phyloP scores from a whole-genome alignment of 495 filamentous ascomycete genomes.

The Penicillium chermesinum region DNA sequence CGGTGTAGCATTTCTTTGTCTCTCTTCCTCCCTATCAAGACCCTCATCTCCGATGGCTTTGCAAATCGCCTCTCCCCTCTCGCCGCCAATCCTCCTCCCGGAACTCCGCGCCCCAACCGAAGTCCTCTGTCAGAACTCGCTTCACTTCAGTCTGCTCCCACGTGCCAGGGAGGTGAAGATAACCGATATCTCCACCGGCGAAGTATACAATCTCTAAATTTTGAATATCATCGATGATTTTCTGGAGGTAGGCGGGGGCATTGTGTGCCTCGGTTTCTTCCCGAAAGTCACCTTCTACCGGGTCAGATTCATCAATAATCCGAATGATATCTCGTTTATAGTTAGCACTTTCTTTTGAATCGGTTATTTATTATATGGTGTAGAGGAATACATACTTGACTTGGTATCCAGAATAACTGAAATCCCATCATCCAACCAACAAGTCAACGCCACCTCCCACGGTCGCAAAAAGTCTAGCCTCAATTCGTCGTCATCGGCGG shows the following conservation, averaged over 20 bases:
- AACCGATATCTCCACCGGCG: not conserved
- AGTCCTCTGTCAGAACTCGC: not conserved
- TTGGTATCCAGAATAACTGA: slow-evolving; percentile 3
- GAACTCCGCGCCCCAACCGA: slow-evolving; percentile 3
- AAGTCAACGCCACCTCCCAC: slow-evolving; percentile 3
- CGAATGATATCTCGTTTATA: slow-evolving; percentile 1
- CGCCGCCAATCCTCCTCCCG: slow-evolving; percentile 3
- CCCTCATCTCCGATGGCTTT: not conserved
- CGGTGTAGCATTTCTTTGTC: not conserved
- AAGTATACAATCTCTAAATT: not conserved
- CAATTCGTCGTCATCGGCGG: not conserved
- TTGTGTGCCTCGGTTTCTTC: not conserved
- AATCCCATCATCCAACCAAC: slow-evolving; percentile 2
- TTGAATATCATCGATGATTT: not conserved
- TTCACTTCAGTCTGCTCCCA: slow-evolving; percentile 3
- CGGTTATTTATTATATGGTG: not conserved
- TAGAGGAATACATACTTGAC: not conserved
- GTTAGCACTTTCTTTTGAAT: too few relatives aligned
- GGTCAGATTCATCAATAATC: slow-evolving; percentile 1
- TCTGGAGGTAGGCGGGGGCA: slow-evolving; percentile 2
- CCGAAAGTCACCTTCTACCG: slow-evolving; percentile 1
- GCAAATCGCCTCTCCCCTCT: slow-evolving; percentile 2
- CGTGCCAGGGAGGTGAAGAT: not conserved
- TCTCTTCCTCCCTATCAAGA: not conserved
- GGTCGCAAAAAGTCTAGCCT: slow-evolving; percentile 4